Percentiles rank a stretch among this genome's conserved stretches.
Conservation (phyloP, 345 rosid genomes). For the Pistacia vera region DNA sequence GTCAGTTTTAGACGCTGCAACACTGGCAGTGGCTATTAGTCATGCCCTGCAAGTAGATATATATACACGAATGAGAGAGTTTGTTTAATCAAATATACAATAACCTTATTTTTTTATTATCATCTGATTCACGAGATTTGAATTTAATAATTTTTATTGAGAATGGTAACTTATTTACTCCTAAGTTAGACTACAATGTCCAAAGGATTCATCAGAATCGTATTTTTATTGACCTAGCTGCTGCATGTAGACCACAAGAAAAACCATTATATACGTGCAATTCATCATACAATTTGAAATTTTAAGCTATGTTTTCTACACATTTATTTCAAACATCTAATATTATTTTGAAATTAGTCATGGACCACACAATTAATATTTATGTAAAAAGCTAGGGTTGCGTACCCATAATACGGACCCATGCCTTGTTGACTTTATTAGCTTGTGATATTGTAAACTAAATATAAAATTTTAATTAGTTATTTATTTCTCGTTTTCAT, state of each 20-base stretch:
- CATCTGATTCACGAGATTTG: too few species aligned
- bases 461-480: neutral
- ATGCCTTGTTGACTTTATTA: constrained; percentile 1
- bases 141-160: too few species aligned
- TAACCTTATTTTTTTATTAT: too few species aligned
- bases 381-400: neutral
- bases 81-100: neutral
- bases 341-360: neutral
- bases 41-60: neutral
- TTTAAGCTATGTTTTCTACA: neutral
- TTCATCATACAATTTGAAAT: too few species aligned
- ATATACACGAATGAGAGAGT: neutral
- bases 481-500: neutral
- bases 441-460: neutral
- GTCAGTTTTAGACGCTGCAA: constrained; percentile 5
- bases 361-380: constrained; percentile 4
- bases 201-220: too few species aligned
- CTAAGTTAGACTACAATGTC: too few species aligned
- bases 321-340: constrained; percentile 5
- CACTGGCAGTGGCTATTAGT: constrained; percentile 12
- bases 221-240: neutral
- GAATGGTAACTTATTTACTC: too few species aligned
- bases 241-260: constrained; percentile 17
- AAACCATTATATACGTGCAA: too few species aligned
- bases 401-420: neutral